Conservation (phyloP, 2,329 filamentous ascomycete genomes). For the Penicillium crustosum region DNA sequence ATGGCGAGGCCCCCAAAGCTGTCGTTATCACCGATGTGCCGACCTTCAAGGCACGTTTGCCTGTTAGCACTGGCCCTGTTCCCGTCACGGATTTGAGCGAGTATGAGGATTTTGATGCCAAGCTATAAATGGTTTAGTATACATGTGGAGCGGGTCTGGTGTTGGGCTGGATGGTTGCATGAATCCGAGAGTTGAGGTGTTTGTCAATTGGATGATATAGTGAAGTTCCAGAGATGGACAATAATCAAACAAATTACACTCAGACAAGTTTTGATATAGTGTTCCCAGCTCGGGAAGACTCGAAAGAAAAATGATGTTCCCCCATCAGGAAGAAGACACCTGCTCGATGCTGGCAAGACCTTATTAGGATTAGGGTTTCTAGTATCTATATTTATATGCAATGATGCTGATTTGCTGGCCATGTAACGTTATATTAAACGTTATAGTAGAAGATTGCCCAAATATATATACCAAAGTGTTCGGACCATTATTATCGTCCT, state of each 20-base stretch:
- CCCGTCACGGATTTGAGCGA: constrained; percentile 74
- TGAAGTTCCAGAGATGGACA: background rate
- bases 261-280: too few relatives aligned
- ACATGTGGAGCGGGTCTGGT: background rate
- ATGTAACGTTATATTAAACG: too few relatives aligned
- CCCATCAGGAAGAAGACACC: too few relatives aligned
- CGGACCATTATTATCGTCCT: too few relatives aligned
- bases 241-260: background rate
- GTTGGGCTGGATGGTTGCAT: constrained; percentile 10
- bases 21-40: constrained; percentile 74
- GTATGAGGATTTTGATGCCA: constrained; percentile 82
- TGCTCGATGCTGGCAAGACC: too few relatives aligned
- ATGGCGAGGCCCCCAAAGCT: constrained; percentile 34
- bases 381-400: too few relatives aligned
- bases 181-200: constrained; percentile 8
- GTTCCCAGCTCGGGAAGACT: too few relatives aligned
- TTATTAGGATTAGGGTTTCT: too few relatives aligned
- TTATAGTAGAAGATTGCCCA: too few relatives aligned
- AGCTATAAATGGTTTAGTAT: constrained; percentile 57
- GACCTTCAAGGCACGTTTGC: constrained; percentile 73
- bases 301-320: too few relatives aligned
- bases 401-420: too few relatives aligned
- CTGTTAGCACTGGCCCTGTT: constrained; percentile 69
- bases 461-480: too few relatives aligned
- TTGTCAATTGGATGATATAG: constrained; percentile 10